These are phyloP conservation scores for Tetracentron sinense DNA, from an alignment of 164 flowering plant species.

Conservation along the genomic window DNA sequence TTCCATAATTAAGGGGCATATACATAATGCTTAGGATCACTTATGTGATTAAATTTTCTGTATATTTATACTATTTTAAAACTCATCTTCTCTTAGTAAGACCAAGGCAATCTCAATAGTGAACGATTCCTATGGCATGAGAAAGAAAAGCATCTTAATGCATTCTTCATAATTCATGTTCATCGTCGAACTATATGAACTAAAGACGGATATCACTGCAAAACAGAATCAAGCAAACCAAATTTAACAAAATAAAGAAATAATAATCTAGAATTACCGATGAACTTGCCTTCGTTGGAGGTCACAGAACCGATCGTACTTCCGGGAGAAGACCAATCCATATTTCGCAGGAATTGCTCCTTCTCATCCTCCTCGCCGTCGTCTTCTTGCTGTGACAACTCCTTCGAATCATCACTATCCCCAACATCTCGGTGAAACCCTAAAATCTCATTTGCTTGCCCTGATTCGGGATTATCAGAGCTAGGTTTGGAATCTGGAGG, in stretches of 20 bases:
- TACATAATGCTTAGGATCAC: too few relatives aligned
- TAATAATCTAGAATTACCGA: neutral
- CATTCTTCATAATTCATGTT: too few relatives aligned
- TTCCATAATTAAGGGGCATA: too few relatives aligned
- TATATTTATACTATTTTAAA: too few relatives aligned
- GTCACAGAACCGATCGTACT: constrained; percentile 54
- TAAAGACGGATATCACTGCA: too few relatives aligned
- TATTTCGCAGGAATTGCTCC: constrained; percentile 44
- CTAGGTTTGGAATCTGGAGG: constrained; percentile 33
- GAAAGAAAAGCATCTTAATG: too few relatives aligned
- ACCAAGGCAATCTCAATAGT: too few relatives aligned
- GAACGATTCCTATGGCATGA: too few relatives aligned
- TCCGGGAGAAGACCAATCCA: constrained; percentile 53
- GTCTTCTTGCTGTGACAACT: constrained; percentile 17
- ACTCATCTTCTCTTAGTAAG: too few relatives aligned
- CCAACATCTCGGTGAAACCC: constrained; percentile 25
- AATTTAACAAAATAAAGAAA: neutral
- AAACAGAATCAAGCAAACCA: too few relatives aligned
- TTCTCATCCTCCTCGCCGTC: constrained; percentile 30
- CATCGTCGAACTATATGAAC: too few relatives aligned
- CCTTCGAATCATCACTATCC: constrained; percentile 36
- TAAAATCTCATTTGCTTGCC: constrained; percentile 9
- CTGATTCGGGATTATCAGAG: constrained; percentile 7
- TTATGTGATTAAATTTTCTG: too few relatives aligned
- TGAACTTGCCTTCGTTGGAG: constrained; percentile 56